Evolutionary conservation across 139 green algal species (phyloP).

Genomic region (Zygnema cylindricum): DNA sequence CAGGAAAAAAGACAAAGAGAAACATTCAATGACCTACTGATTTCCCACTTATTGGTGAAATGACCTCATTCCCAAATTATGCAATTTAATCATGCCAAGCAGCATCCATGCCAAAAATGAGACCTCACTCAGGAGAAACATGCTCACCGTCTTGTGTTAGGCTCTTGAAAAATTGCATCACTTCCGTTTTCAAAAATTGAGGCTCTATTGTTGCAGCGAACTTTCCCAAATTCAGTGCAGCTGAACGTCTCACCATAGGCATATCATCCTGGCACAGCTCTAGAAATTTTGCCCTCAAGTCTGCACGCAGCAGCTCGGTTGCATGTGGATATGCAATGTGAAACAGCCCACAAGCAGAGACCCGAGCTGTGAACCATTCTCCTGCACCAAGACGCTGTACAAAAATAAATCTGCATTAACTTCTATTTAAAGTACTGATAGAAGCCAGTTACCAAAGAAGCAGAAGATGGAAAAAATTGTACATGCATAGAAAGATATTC

Average conservation of each 20-base stretch:
- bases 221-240: slow-evolving; percentile 84
- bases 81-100: too few relatives aligned
- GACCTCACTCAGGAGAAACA: background rate
- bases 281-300: slow-evolving; percentile 82
- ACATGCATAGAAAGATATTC: too few relatives aligned
- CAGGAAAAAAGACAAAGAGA: too few relatives aligned
- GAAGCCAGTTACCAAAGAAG: too few relatives aligned
- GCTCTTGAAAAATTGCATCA: slow-evolving; percentile 88
- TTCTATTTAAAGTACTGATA: too few relatives aligned
- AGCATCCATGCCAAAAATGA: background rate
- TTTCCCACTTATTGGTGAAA: too few relatives aligned
- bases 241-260: slow-evolving; percentile 94
- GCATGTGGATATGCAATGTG: slow-evolving; percentile 76
- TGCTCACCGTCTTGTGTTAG: slow-evolving; percentile 86
- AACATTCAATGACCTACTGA: too few relatives aligned
- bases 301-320: slow-evolving; percentile 57
- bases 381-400: slow-evolving; percentile 86
- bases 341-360: slow-evolving; percentile 92
- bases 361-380: slow-evolving; percentile 96
- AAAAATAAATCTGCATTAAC: too few relatives aligned
- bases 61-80: too few relatives aligned
- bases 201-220: slow-evolving; percentile 83
- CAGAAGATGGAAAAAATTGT: too few relatives aligned
- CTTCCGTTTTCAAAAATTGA: slow-evolving; percentile 78
- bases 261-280: slow-evolving; percentile 95